These are phyloP conservation scores for Serendipita sp. DNA, from an alignment of 768 basidiomycete species.

Conservation along the genomic window DNA sequence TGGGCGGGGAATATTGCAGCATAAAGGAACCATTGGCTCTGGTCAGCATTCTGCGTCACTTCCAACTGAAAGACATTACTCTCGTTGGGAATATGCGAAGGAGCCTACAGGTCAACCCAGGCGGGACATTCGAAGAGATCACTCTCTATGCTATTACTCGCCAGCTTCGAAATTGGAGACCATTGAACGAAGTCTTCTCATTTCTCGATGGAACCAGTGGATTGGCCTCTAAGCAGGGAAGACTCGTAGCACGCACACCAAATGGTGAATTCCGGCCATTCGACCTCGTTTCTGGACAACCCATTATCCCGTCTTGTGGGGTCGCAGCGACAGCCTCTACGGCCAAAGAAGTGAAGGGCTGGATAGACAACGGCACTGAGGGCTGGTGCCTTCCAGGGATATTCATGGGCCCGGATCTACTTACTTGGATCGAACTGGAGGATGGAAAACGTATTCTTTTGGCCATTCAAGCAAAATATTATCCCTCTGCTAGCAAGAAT, in stretches of 20 bases:
- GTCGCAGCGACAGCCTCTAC: neutral
- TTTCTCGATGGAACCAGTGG: neutral
- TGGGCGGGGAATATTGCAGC: neutral
- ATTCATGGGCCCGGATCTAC: neutral
- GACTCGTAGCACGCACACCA: neutral
- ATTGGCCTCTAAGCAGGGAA: neutral
- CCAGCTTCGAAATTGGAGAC: neutral
- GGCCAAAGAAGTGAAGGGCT: neutral
- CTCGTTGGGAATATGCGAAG: neutral
- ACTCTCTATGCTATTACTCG: neutral
- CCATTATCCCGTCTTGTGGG: neutral
- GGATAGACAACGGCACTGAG: neutral
- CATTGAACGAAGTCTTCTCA: neutral
- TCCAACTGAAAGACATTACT: neutral
- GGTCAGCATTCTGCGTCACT: neutral
- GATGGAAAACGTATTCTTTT: neutral
- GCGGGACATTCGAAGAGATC: neutral
- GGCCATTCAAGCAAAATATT: neutral
- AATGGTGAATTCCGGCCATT: neutral
- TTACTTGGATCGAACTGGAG: neutral
- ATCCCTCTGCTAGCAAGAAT: neutral
- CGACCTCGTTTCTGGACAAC: neutral
- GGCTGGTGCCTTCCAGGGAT: neutral
- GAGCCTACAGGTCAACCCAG: neutral
- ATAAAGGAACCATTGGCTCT: neutral